phyloP scores from a whole-genome alignment of 805 yeast genomes.

The Grigorovia humatica region DNA sequence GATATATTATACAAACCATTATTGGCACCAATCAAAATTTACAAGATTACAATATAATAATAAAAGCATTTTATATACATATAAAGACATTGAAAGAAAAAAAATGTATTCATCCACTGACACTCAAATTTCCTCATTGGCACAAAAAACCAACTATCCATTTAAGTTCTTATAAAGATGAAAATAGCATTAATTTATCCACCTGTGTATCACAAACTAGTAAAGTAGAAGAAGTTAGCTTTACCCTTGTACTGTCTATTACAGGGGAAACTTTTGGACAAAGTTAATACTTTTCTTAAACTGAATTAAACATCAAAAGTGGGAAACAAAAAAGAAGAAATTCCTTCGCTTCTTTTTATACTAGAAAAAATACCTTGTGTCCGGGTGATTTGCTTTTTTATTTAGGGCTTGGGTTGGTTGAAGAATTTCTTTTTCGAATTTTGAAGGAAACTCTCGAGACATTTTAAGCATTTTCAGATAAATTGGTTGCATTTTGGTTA shows the following conservation, averaged over 20 bases:
- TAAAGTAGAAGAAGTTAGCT: slow-evolving; percentile 10
- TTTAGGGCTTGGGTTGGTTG: background rate
- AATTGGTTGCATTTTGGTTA: too few species aligned
- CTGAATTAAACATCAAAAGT: background rate
- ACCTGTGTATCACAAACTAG: slow-evolving; percentile 26
- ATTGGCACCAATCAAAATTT: slow-evolving; percentile 18
- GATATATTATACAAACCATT: slow-evolving; percentile 8
- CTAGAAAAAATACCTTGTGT: background rate
- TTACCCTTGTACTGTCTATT: slow-evolving; percentile 49
- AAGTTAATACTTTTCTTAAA: slow-evolving; percentile 31
- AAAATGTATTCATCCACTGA: slow-evolving; percentile 26
- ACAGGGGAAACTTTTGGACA: slow-evolving; percentile 62
- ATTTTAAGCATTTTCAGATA: too few species aligned
- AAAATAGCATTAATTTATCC: slow-evolving; percentile 21
- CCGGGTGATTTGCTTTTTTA: background rate
- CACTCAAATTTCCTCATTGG: slow-evolving; percentile 26
- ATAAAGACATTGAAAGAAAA: background rate
- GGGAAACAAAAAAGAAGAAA: slow-evolving; percentile 24
- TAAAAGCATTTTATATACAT: background rate
- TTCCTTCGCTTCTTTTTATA: background rate
- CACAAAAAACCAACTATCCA: slow-evolving; percentile 14
- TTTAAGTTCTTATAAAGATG: slow-evolving; percentile 28
- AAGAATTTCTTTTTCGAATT: too few species aligned
- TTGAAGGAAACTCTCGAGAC: too few species aligned
- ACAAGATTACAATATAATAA: slow-evolving; percentile 1